Evolutionary conservation across 495 filamentous ascomycete species (phyloP).

Genomic region (Xylaria cubensis): DNA sequence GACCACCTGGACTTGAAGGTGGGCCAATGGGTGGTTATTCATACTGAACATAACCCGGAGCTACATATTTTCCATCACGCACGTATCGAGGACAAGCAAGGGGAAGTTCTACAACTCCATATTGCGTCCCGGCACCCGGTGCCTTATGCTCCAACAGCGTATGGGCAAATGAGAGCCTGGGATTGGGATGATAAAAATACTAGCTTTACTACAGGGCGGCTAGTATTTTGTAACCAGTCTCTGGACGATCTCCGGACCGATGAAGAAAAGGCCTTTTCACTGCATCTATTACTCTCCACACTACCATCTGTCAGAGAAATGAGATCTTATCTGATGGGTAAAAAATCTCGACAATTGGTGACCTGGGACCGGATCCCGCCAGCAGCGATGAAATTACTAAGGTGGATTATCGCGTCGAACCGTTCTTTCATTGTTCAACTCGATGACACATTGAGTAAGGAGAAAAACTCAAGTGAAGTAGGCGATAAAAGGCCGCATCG

Average conservation of each 20-base stretch:
- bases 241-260: constrained; percentile 41
- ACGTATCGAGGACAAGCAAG: constrained; percentile 22
- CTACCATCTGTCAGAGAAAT: constrained; percentile 73
- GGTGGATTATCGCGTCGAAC: constrained; percentile 94
- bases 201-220: neutral
- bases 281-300: constrained; percentile 67
- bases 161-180: neutral
- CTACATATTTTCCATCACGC: constrained; percentile 31
- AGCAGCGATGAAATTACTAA: constrained; percentile 70
- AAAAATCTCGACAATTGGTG: constrained; percentile 53
- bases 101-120: constrained; percentile 10
- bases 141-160: neutral
- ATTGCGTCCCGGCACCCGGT: constrained; percentile 30
- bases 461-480: constrained; percentile 3
- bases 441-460: constrained; percentile 47
- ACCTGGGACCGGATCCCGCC: constrained; percentile 71
- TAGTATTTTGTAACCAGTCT: constrained; percentile 42
- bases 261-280: constrained; percentile 56
- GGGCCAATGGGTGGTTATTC: constrained; percentile 36
- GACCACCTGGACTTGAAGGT: neutral
- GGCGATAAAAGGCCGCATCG: constrained; percentile 30
- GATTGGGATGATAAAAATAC: neutral
- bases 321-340: constrained; percentile 60
- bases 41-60: neutral
- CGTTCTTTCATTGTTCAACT: constrained; percentile 84